A percentile compares a stretch with the other conserved stretches of the same genome.
Conservation (phyloP, 1,139 yeast species). For the Lipomyces yarrowii region DNA sequence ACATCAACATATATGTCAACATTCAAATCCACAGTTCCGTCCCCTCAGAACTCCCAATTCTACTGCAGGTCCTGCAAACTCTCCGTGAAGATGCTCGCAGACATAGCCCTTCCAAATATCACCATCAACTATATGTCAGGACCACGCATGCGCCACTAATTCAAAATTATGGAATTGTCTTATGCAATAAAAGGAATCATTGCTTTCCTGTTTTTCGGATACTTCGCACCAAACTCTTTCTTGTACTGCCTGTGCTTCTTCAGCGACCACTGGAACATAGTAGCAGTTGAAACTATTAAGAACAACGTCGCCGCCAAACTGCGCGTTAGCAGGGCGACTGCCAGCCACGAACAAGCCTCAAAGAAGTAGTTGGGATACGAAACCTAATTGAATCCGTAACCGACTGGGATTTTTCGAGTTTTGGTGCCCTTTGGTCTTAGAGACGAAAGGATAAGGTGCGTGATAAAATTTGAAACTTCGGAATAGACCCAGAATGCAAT, state of each 20-base stretch:
- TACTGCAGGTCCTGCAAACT: background rate
- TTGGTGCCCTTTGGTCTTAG: constrained; percentile 55
- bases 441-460: constrained; percentile 63
- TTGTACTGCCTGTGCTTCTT: constrained; percentile 69
- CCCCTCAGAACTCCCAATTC: background rate
- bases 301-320: constrained; percentile 71
- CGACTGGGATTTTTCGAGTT: constrained; percentile 55
- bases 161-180: background rate
- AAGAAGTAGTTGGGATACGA: constrained; percentile 84
- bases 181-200: constrained; percentile 59
- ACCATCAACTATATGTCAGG: no score
- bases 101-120: no score
- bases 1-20: background rate
- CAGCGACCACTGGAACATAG: constrained; percentile 81
- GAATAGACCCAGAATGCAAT: constrained; percentile 58
- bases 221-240: constrained; percentile 71
- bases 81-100: background rate
- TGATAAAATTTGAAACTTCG: constrained; percentile 70
- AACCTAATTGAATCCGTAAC: constrained; percentile 52
- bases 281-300: constrained; percentile 67
- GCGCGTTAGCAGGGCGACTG: constrained; percentile 68
- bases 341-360: constrained; percentile 75
- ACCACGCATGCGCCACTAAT: no score
- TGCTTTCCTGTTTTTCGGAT: constrained; percentile 70
- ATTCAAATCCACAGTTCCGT: background rate